Evolutionary conservation across 1,284 basidiomycete genomes (phyloP), one percentile per base, ranked within the genome.

Genomic region (Cerrena zonata): DNA sequence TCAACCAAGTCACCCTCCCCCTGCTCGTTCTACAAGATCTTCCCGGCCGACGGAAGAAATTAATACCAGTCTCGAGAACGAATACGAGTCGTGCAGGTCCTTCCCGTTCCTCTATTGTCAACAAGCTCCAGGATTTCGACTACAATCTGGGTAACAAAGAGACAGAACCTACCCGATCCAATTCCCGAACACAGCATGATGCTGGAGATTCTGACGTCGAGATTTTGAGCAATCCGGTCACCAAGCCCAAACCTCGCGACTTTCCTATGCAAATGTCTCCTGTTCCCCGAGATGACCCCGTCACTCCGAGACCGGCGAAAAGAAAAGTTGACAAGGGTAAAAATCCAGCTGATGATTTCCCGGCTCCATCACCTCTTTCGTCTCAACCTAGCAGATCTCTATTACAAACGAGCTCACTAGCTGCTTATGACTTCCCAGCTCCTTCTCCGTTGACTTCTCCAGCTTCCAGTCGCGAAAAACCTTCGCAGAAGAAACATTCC

Each of bases 401-500:
- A 15, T 34, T 15, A 15, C 30, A 15, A 7, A 25, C 46, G 24
- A 18, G 26, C 12, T 23, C 43, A 18, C 39, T 41, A 47, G 21
- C 38, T 1, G 23, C 44, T 3, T 22, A 47, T 11, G 27, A 48
- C 3, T 48, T 55, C 21, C 51, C 54, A 41, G 24, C 27, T 5
- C 39, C 54, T 10, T 55, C 55, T 10, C 53, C 57, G 38, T 50
- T 55, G 11, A 48, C 42, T 1, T 51, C 57, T 3, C 50, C 50
- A 4, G 36, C 23, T 4, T n/a, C n/a, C n/a, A n/a, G n/a, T n/a
- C 47, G 38, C n/a, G 25, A 25, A 52, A 54, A 41, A n/a, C 37
- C 22, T 44, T 46, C 34, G 38, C 5, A 42, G 18, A 36, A 12
- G 15, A 46, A 13, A 45, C 24, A 34, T 5, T 5, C 43, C 44